Evolutionary conservation across 768 basidiomycete genomes (phyloP).

Genomic region (Lentinus tigrinus): DNA sequence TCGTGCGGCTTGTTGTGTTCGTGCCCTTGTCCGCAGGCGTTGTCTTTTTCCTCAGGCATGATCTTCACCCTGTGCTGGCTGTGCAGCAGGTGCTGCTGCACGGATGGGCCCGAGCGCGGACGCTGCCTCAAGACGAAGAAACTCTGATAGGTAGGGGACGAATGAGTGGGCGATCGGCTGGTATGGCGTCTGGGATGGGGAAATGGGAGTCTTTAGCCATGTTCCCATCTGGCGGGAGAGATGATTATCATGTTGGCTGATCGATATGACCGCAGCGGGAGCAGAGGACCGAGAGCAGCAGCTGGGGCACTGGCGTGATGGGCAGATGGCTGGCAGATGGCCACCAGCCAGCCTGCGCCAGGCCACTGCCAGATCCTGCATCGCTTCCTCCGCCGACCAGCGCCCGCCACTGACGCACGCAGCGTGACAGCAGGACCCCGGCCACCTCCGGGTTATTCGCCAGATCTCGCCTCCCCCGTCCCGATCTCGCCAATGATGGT

Average conservation of each 20-base stretch:
- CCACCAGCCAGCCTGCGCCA: too few species aligned
- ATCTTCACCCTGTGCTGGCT: too few species aligned
- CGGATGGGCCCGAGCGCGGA: background rate
- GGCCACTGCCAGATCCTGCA: background rate
- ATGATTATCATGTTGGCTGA: slow-evolving; percentile 15
- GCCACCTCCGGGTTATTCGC: slow-evolving; percentile 22
- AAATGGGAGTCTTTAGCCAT: background rate
- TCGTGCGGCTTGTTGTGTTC: background rate
- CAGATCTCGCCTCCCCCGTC: background rate
- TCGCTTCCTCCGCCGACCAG: slow-evolving; percentile 22
- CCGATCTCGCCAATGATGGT: slow-evolving; percentile 7
- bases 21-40: background rate
- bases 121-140: background rate
- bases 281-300: slow-evolving; percentile 1
- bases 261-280: slow-evolving; percentile 11
- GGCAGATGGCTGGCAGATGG: background rate
- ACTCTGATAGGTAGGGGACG: slow-evolving; percentile 12
- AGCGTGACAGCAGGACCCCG: slow-evolving; percentile 18
- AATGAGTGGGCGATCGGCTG: background rate
- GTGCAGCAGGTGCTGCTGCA: background rate
- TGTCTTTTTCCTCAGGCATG: background rate
- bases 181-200: background rate
- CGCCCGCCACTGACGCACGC: background rate
- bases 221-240: slow-evolving; percentile 3
- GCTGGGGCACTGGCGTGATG: background rate